Percentiles rank a stretch among this genome's conserved stretches.
phyloP scores from a whole-genome alignment of 768 basidiomycete species.

The Postia placenta region DNA sequence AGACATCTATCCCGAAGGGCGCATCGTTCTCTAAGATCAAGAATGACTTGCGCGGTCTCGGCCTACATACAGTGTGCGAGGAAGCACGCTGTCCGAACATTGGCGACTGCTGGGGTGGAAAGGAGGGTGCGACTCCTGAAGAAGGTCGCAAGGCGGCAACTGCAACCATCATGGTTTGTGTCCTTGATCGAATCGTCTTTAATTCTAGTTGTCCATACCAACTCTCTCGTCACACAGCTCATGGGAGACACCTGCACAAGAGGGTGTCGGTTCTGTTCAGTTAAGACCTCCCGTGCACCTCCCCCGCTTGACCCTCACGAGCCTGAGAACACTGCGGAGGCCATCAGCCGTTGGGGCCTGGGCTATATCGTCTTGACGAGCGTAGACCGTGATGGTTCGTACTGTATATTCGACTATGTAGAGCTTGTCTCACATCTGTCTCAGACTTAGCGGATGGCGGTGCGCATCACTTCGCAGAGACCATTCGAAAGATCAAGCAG shows the following conservation, averaged over 20 bases:
- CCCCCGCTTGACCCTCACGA: conserved; percentile 93
- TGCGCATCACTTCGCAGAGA: conserved; percentile 90
- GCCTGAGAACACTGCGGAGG: conserved; percentile 97
- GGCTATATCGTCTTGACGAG: conserved; percentile 97
- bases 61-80: conserved; percentile 95
- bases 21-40: conserved; percentile 88
- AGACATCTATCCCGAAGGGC: conserved; percentile 89
- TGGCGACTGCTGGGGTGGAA: conserved; percentile 99
- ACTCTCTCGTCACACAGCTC: no score
- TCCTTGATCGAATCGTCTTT: no score
- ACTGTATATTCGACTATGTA: background rate
- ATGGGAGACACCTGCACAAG: conserved; percentile 99
- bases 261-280: conserved; percentile 95
- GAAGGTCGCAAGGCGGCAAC: conserved; percentile 83
- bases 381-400: conserved; percentile 91
- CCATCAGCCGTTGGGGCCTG: conserved; percentile 94
- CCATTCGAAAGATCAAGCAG: conserved; percentile 91
- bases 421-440: background rate
- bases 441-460: conserved; percentile 91
- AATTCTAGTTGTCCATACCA: no score
- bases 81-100: conserved; percentile 99
- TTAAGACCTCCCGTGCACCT: conserved; percentile 87
- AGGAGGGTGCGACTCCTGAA: conserved; percentile 53
- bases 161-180: conserved; percentile 91
- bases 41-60: conserved; percentile 87